Conservation (phyloP, 306 rosid species). For the Trifolium repens region DNA sequence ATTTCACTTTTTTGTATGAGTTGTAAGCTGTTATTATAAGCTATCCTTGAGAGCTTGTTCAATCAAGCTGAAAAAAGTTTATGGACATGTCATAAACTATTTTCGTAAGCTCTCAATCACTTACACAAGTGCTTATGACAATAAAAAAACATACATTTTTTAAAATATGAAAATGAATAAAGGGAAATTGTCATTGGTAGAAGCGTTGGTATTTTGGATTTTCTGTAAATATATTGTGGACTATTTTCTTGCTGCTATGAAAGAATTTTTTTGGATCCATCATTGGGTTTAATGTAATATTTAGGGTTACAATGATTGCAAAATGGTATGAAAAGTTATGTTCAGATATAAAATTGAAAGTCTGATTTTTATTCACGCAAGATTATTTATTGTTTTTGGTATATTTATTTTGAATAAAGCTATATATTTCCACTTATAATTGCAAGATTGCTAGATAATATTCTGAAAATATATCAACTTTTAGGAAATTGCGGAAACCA, state of each 20-base stretch:
- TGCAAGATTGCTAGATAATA: conserved; percentile 15
- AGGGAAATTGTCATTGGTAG: neutral
- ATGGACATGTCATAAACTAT: too few species aligned
- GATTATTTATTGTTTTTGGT: conserved; percentile 24
- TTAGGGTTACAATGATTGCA: neutral
- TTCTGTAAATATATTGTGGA: neutral
- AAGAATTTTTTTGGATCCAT: neutral
- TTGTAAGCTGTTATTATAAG: neutral
- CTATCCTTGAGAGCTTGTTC: neutral
- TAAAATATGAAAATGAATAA: neutral
- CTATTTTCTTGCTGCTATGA: neutral
- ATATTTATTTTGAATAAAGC: conserved; percentile 9
- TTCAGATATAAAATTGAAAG: conserved; percentile 4
- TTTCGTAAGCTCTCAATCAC: neutral
- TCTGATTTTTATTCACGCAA: neutral
- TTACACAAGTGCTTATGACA: neutral
- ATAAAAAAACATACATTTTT: too few species aligned
- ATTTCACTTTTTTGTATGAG: too few species aligned
- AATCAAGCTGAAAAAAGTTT: too few species aligned
- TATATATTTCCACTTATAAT: conserved; percentile 18
- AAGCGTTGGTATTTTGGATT: neutral
- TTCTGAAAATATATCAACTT: conserved; percentile 39
- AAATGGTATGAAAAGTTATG: conserved; percentile 15
- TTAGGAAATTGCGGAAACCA: conserved; percentile 83
- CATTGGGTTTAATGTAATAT: neutral